A percentile compares a stretch with the other conserved stretches of the same genome.
These are phyloP conservation scores for Golubevia sp. DNA, from an alignment of 1,284 basidiomycete genomes.

Conservation along the genomic window DNA sequence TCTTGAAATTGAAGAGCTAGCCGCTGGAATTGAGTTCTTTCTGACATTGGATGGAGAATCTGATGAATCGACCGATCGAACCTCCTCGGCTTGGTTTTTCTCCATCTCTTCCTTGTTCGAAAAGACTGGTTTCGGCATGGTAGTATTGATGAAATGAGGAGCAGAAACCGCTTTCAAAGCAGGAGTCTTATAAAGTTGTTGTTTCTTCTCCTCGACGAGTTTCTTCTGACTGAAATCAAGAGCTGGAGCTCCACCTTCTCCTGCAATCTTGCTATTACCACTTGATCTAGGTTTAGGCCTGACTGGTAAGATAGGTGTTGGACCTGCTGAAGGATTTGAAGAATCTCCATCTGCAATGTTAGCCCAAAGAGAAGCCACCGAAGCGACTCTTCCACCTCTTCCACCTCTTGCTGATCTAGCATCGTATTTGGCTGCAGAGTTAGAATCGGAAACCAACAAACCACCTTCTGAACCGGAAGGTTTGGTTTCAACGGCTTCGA, in stretches of 20 bases:
- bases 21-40: conserved; percentile 17
- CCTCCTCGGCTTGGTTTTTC: conserved; percentile 10
- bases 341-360: conserved; percentile 39
- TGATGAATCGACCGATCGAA: conserved; percentile 23
- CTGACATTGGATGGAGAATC: conserved; percentile 17
- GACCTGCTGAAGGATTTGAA: conserved; percentile 9
- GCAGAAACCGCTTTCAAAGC: neutral
- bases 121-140: conserved; percentile 23
- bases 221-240: conserved; percentile 36
- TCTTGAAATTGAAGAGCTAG: conserved; percentile 20
- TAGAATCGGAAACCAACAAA: neutral
- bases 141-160: conserved; percentile 37
- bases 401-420: conserved; percentile 77
- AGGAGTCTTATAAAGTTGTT: conserved; percentile 5
- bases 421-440: conserved; percentile 66
- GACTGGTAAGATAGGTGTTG: conserved; percentile 1
- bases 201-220: conserved; percentile 9
- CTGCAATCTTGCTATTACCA: conserved; percentile 8
- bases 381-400: conserved; percentile 73
- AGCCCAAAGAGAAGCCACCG: conserved; percentile 76
- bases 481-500: neutral
- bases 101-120: conserved; percentile 5
- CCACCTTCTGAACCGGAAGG: neutral
- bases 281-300: conserved; percentile 34
- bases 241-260: conserved; percentile 24